Base-by-base conservation (phyloP, 1,139 yeast genomes). In the Saccharomyces hybrid region DNA sequence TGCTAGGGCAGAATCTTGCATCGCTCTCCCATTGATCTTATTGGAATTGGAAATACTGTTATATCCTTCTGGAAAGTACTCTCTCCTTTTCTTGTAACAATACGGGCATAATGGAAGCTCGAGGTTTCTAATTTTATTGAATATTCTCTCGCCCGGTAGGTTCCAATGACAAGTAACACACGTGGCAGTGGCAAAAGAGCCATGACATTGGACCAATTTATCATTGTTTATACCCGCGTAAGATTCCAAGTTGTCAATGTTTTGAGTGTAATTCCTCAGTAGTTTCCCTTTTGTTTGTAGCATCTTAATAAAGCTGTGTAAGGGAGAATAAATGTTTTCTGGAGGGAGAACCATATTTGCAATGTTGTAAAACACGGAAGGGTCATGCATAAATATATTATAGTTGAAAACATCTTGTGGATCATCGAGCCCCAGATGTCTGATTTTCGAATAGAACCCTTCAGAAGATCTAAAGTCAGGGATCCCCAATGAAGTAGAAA, bases 321-420 rank as follows among this genome's bases (percentile, higher is more conserved):
- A 77, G 2, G 97, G 96, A 8, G 96, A 85, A 64, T 69, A 89
- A 9, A 79, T 74, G 52, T 78, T 73, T 47, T 78, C 84, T 0
- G 91, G 90, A 0, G 98, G 98, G 54, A 91, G 71, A 50, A 93
- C 84, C 82, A 88, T 84, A 65, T 85, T 84, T 2, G 98, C 97
- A 55, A 93, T 85, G 44, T 88, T 81, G 67, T 89, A 93, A 64
- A 93, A 93, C 46, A 91, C 79, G 4, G 80, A 72, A 0, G 98
- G 98, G 63, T 90, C 95, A 31, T 81, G 77, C 61, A 78, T 76
- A 71, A 93, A 93, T 23, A 83, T 74, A 32, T 79, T 79, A 52
- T 88, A 74, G 65, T 88, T 93, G 71, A 93, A 93, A 46, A 93
- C 97, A 64, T 90, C 96, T 69, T 93, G 98, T 0, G 98, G 97